phyloP scores from a whole-genome alignment of 2,329 filamentous ascomycete species.

The Alternaria ethzedia region DNA sequence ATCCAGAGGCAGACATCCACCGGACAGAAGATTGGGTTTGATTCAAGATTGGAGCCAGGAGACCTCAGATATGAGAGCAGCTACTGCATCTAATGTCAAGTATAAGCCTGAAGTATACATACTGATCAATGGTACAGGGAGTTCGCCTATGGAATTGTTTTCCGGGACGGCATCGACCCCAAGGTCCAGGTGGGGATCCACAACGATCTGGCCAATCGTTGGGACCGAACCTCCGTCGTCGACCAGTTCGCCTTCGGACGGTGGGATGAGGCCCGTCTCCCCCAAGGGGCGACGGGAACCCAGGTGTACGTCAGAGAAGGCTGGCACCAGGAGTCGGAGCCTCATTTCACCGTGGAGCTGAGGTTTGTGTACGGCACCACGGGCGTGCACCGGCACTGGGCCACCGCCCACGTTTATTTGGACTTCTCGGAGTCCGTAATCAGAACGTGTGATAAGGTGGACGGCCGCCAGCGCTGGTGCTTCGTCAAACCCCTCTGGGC shows the following conservation, averaged over 20 bases:
- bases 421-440: slow-evolving; percentile 12
- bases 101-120: neutral
- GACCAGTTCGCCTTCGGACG: slow-evolving; percentile 1
- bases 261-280: neutral
- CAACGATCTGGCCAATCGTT: neutral
- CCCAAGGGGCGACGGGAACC: neutral
- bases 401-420: slow-evolving; percentile 12
- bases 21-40: neutral
- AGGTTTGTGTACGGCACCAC: neutral
- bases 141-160: neutral
- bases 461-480: neutral
- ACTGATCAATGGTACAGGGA: neutral
- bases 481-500: neutral
- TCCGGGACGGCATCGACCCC: neutral
- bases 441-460: neutral
- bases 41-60: neutral
- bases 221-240: neutral
- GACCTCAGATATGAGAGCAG: neutral
- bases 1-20: neutral
- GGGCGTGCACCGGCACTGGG: neutral
- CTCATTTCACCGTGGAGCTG: slow-evolving; percentile 15
- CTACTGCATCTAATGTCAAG: neutral
- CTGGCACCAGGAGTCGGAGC: slow-evolving; percentile 8
- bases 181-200: neutral
- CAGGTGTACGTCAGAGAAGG: slow-evolving; percentile 1